phyloP scores from a whole-genome alignment of 768 basidiomycete species.

The Rhodotorula paludigena region DNA sequence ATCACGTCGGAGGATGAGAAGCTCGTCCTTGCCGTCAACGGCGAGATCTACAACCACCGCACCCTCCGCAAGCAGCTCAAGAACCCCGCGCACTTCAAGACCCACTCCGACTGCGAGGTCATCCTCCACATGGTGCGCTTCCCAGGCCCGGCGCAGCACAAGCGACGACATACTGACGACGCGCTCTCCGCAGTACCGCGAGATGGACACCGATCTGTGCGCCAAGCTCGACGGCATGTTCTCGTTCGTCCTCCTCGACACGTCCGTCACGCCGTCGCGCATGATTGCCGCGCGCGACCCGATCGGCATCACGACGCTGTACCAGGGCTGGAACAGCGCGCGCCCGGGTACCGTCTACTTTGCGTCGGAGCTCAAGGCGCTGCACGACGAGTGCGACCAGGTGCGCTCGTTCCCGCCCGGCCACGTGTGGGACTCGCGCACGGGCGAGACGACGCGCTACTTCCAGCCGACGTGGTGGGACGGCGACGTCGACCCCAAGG shows the following conservation, averaged over 20 bases:
- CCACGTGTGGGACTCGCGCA: slow-evolving; percentile 85
- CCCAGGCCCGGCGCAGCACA: too few species aligned
- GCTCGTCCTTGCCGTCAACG: slow-evolving; percentile 83
- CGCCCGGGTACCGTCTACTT: slow-evolving; percentile 81
- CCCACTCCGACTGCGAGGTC: slow-evolving; percentile 96
- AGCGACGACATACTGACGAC: neutral
- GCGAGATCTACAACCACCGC: slow-evolving; percentile 97
- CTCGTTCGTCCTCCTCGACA: slow-evolving; percentile 92
- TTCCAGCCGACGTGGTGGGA: slow-evolving; percentile 85
- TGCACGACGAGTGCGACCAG: slow-evolving; percentile 85
- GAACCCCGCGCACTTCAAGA: slow-evolving; percentile 73
- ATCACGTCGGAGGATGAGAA: slow-evolving; percentile 79
- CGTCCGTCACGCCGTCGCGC: slow-evolving; percentile 78
- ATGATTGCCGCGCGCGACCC: slow-evolving; percentile 95
- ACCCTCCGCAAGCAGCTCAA: slow-evolving; percentile 66
- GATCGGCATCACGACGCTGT: slow-evolving; percentile 96
- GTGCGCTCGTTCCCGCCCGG: slow-evolving; percentile 96
- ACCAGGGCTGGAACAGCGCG: slow-evolving; percentile 87
- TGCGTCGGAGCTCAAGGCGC: slow-evolving; percentile 89
- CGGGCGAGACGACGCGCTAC: slow-evolving; percentile 72
- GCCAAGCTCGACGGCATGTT: slow-evolving; percentile 93
- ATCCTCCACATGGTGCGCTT: slow-evolving; percentile 77
- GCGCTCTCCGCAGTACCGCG: slow-evolving; percentile 61
- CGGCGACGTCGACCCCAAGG: slow-evolving; percentile 64
- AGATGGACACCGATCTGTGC: slow-evolving; percentile 71